Conservation (phyloP, 805 yeast genomes). For the Candida endomychidarum region DNA sequence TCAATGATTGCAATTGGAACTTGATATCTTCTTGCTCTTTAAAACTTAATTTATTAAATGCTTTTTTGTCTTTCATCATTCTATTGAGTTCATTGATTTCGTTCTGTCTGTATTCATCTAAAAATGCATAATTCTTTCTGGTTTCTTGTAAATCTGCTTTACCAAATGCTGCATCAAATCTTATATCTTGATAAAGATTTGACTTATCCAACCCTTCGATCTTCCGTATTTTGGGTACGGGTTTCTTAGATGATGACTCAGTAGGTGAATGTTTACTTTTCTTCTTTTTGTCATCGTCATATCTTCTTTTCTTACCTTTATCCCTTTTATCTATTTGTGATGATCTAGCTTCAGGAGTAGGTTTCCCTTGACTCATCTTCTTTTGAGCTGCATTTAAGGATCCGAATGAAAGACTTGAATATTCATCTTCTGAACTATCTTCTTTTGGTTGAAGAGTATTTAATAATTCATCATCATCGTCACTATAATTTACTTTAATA, state of each 20-base stretch:
- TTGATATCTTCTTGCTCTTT: slow-evolving; percentile 54
- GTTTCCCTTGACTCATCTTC: too few relatives aligned
- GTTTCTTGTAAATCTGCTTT: slow-evolving; percentile 68
- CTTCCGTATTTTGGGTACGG: slow-evolving; percentile 67
- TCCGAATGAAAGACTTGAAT: slow-evolving; percentile 61
- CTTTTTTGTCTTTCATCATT: slow-evolving; percentile 56
- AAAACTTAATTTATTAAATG: slow-evolving; percentile 37
- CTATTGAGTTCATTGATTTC: slow-evolving; percentile 65
- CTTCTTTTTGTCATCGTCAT: slow-evolving; percentile 18
- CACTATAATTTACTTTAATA: slow-evolving; percentile 1
- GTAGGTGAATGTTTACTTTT: slow-evolving; percentile 84
- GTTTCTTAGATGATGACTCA: slow-evolving; percentile 71
- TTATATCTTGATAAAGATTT: slow-evolving; percentile 69
- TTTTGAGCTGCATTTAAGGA: slow-evolving; percentile 61
- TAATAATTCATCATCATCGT: slow-evolving; percentile 9
- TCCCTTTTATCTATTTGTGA: not conserved
- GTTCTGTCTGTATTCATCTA: slow-evolving; percentile 78
- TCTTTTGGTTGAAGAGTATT: not conserved
- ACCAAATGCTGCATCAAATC: slow-evolving; percentile 91
- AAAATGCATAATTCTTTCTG: slow-evolving; percentile 76
- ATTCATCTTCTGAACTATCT: slow-evolving; percentile 41
- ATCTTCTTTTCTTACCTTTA: slow-evolving; percentile 13
- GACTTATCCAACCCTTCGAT: slow-evolving; percentile 64
- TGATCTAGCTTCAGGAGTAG: too few relatives aligned
- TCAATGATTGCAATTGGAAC: slow-evolving; percentile 58